Base-by-base conservation (phyloP, 2,329 filamentous ascomycete genomes). In the Xylariomycetidae sp. region DNA sequence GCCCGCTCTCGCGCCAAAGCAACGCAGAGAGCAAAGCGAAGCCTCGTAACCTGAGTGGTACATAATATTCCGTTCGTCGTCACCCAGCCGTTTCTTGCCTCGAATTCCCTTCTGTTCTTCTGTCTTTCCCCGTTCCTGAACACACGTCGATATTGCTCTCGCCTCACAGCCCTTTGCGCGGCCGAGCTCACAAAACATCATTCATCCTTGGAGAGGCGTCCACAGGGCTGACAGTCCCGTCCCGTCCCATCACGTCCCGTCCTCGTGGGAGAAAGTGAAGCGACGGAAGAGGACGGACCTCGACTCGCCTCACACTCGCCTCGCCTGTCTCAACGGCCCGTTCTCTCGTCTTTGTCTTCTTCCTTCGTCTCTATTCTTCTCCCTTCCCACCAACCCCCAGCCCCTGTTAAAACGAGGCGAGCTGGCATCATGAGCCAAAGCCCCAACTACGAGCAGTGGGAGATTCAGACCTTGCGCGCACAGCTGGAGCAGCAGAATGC, bases 401-500 rank as follows among this genome's bases (percentile, higher is more conserved):
- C 25, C 34, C 39, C 32, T 34, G 19, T 31, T 32, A 33, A 22
- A 34, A 37, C 34, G 31, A 43, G 32, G 36, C 38, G 33, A 35
- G 28, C 36, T 34, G 32, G 35, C 46, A 38, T 40, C 43, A 55
- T 55, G 50, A 48, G 39, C 40, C 43, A 42, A 31, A 35, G 32
- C 39, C 38, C 39, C 18, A 42, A 48, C 26, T 45, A 44, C 23
- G 44, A 54, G 36, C 44, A 40, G 35, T 31, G 42, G 35, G 46
- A 49, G 39, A 52, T 54, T 36, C 37, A 48, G 39, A 42, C 43
- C 33, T 44, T 57, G 35, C 42, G 35, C 27, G 47, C 46, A 31
- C 39, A 49, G 39, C 29, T 52, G 15, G 25, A 43, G 38, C 36
- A 42, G 34, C 42, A 32, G 29, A 34, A 47, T 37, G 38, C 35